These are phyloP conservation scores for Calendula officinalis DNA, from an alignment of 129 eudicot genomes.

Conservation along the genomic window DNA sequence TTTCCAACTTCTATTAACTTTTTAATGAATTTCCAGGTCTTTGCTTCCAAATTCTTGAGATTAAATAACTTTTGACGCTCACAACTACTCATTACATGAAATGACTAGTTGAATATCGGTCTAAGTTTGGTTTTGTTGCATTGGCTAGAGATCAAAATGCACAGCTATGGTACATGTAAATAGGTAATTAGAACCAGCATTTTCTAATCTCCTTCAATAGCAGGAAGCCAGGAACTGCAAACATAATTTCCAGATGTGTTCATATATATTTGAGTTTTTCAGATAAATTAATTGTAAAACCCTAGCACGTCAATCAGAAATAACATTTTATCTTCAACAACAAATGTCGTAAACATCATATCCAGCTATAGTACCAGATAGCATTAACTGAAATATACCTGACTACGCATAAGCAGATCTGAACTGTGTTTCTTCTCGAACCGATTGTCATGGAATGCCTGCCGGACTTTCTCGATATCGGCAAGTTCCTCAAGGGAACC, in stretches of 20 bases:
- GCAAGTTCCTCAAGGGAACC: conserved; percentile 68
- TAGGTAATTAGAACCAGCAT: conserved; percentile 1
- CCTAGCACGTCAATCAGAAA: conserved; percentile 14
- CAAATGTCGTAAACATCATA: conserved; percentile 3
- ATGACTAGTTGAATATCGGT: not conserved
- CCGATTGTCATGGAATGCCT: conserved; percentile 48
- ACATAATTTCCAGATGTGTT: not conserved
- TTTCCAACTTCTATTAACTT: conserved; percentile 7
- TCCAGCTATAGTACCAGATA: not conserved
- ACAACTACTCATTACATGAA: conserved; percentile 1
- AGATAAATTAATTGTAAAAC: not conserved
- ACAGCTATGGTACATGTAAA: not conserved
- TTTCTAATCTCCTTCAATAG: not conserved
- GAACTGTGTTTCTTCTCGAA: conserved; percentile 74
- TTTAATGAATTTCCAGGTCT: conserved; percentile 1
- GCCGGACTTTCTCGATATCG: conserved; percentile 60
- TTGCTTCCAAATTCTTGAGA: conserved; percentile 7
- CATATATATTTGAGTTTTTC: not conserved
- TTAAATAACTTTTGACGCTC: not conserved
- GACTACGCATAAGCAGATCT: conserved; percentile 90
- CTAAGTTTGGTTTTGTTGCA: not conserved
- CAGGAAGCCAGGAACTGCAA: not conserved
- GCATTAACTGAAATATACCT: conserved; percentile 38
- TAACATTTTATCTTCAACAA: not conserved
- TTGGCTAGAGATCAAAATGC: conserved; percentile 9